Evolutionary conservation across 495 filamentous ascomycete genomes (phyloP).

Genomic region (Penicillium tannophilum): DNA sequence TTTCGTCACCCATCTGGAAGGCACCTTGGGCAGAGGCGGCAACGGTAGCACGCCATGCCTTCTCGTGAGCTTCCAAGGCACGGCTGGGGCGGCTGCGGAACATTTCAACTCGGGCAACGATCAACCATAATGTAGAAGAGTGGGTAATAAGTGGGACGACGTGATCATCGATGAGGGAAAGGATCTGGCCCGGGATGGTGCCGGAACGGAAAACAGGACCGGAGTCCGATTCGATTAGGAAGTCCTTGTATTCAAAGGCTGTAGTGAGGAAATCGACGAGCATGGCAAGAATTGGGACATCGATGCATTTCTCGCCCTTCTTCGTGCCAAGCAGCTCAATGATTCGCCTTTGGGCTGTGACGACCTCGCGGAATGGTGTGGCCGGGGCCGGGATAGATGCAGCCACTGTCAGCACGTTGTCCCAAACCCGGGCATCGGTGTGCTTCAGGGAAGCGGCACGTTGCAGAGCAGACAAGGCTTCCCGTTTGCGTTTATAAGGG

Average conservation of each 20-base stretch:
- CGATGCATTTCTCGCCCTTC: conserved; percentile 75
- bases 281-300: conserved; percentile 67
- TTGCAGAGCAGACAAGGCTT: conserved; percentile 82
- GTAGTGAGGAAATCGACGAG: conserved; percentile 71
- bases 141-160: conserved; percentile 83
- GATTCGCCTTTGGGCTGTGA: conserved; percentile 70
- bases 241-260: conserved; percentile 42
- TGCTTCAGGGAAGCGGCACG: conserved; percentile 78
- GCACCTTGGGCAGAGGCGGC: conserved; percentile 52
- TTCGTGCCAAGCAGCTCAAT: conserved; percentile 71
- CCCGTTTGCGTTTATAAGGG: conserved; percentile 62
- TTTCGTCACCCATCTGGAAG: conserved; percentile 52
- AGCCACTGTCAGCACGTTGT: conserved; percentile 87
- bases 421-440: conserved; percentile 89
- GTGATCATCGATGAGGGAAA: conserved; percentile 68
- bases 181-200: conserved; percentile 56
- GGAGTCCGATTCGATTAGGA: conserved; percentile 32
- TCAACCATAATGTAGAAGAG: conserved; percentile 71
- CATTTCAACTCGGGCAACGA: conserved; percentile 68
- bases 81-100: conserved; percentile 67
- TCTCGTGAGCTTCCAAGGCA: conserved; percentile 82
- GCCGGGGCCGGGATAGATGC: conserved; percentile 71
- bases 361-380: conserved; percentile 70
- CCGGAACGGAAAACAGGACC: conserved; percentile 42
- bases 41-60: conserved; percentile 75